Evolutionary conservation across 768 basidiomycete species (phyloP).

Genomic region (Rickenella mellea): DNA sequence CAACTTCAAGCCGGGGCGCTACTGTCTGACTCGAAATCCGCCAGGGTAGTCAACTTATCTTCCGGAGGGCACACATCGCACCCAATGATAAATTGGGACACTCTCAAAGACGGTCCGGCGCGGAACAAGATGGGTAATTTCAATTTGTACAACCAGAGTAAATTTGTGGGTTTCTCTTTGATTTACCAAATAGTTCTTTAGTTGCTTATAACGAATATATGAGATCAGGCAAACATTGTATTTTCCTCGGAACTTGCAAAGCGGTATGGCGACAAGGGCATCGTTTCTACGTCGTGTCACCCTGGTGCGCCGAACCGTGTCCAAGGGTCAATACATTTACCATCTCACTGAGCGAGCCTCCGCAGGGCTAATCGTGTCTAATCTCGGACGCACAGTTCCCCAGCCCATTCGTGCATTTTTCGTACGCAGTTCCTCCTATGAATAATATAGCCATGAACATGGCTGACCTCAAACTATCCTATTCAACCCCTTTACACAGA

Average conservation of each 20-base stretch:
- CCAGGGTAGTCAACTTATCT: conserved; percentile 13
- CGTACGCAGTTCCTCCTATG: not conserved
- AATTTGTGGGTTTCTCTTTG: conserved; percentile 9
- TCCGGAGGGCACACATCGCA: conserved; percentile 5
- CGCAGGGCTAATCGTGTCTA: conserved; percentile 3
- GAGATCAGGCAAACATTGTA: conserved; percentile 12
- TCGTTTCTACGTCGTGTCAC: conserved; percentile 14
- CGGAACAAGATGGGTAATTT: conserved; percentile 1
- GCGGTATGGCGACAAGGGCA: conserved; percentile 15
- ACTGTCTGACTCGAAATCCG: conserved; percentile 7
- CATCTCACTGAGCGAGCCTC: too few relatives aligned
- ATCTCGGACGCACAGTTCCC: conserved; percentile 1
- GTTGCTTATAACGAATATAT: not conserved
- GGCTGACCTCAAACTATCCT: not conserved
- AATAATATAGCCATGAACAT: not conserved
- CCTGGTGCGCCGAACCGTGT: conserved; percentile 10
- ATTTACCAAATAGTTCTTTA: not conserved
- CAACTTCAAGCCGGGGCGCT: conserved; percentile 7
- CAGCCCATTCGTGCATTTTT: not conserved
- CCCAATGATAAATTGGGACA: conserved; percentile 6
- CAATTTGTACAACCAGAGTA: conserved; percentile 7
- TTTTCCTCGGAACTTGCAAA: conserved; percentile 14
- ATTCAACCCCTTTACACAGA: not conserved
- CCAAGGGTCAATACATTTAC: too few relatives aligned
- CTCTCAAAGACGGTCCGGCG: conserved; percentile 5